Evolutionary conservation across 108 stramenopile species (phyloP).

Genomic region (Epithemia pelagica): DNA sequence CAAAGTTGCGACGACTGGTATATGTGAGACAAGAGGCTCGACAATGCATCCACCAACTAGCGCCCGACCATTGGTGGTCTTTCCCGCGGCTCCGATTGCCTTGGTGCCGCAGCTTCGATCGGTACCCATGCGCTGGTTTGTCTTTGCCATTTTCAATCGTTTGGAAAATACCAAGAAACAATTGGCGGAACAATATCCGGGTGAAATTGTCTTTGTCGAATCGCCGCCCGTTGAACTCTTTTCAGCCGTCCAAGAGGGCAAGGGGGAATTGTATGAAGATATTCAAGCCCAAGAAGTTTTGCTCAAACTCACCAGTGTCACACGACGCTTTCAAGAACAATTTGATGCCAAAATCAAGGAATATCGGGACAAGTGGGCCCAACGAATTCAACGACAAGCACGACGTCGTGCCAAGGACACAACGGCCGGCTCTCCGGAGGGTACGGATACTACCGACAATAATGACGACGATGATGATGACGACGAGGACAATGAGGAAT

Average conservation of each 20-base stretch:
- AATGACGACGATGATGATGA: not conserved
- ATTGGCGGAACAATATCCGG: conserved; percentile 37
- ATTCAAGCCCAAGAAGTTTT: conserved; percentile 29
- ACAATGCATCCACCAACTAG: not conserved
- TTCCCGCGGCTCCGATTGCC: conserved; percentile 50
- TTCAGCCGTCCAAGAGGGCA: conserved; percentile 27
- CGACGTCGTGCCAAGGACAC: conserved; percentile 4
- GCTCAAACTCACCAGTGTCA: conserved; percentile 33
- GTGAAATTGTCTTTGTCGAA: conserved; percentile 48
- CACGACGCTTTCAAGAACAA: conserved; percentile 22
- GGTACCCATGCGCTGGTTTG: conserved; percentile 51
- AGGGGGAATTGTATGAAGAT: conserved; percentile 26
- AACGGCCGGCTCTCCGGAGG: not conserved
- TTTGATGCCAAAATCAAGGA: conserved; percentile 43
- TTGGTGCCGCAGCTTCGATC: conserved; percentile 34
- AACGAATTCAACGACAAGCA: conserved; percentile 14
- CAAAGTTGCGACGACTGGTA: not conserved
- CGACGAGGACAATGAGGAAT: not conserved
- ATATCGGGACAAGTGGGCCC: conserved; percentile 7
- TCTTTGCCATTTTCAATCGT: conserved; percentile 31
- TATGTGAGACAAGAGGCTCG: not conserved
- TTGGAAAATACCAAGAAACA: conserved; percentile 50
- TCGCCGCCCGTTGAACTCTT: conserved; percentile 30
- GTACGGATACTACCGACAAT: not conserved
- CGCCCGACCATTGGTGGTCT: conserved; percentile 38